Conservation (phyloP, 2,329 filamentous ascomycete genomes). For the Paecilomyces niveus region DNA sequence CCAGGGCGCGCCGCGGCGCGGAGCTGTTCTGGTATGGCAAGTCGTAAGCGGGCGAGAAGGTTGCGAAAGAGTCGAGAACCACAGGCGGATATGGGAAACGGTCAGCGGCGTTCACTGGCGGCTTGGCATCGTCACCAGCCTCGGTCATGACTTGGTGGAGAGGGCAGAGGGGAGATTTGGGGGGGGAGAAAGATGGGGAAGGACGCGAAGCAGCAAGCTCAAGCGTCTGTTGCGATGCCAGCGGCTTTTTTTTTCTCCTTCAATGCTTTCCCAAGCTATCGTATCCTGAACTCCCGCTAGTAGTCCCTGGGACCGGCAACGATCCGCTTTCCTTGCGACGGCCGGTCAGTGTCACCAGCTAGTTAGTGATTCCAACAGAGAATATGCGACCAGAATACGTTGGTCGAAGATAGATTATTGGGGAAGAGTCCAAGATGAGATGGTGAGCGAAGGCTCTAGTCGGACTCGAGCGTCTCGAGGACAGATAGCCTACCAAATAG, state of each 20-base stretch:
- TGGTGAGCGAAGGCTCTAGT: not conserved
- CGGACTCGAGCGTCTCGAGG: not conserved
- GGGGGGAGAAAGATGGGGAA: not conserved
- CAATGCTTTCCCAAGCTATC: not conserved
- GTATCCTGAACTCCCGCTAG: not conserved
- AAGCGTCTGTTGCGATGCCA: not conserved
- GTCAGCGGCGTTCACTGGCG: constrained; percentile 16
- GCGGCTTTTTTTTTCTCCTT: not conserved
- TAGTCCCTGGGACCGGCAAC: not conserved
- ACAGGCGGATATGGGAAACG: constrained; percentile 22
- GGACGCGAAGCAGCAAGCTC: not conserved
- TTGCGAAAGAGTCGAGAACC: not conserved
- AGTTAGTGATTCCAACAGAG: not conserved
- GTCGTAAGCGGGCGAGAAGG: constrained; percentile 5
- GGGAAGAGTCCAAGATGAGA: not conserved
- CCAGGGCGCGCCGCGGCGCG: not conserved
- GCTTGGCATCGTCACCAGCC: constrained; percentile 18
- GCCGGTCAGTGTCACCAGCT: not conserved
- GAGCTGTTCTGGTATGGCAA: not conserved
- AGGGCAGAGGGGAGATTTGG: not conserved
- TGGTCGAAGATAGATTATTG: not conserved
- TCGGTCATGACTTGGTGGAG: constrained; percentile 5
- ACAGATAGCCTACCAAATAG: not conserved
- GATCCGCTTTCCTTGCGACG: not conserved
- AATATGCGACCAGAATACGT: not conserved